Conservation (phyloP, 768 basidiomycete genomes). For the Auriscalpium vulgare region DNA sequence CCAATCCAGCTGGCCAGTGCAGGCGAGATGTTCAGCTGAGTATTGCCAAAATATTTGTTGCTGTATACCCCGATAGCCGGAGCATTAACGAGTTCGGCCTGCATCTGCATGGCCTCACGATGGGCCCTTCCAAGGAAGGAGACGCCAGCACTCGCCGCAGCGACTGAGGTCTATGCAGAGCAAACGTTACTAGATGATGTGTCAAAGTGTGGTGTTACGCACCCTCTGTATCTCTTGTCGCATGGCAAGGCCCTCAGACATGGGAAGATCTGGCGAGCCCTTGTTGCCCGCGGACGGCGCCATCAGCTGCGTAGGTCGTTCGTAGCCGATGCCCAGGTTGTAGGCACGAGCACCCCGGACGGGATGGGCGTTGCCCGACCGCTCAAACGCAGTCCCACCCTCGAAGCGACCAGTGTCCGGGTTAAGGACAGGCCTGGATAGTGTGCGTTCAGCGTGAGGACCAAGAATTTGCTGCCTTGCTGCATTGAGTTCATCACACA, state of each 20-base stretch:
- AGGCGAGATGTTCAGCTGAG: neutral
- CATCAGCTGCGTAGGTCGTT: neutral
- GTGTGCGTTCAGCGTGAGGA: too few species aligned
- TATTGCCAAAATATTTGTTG: neutral
- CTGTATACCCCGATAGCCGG: neutral
- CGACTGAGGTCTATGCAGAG: neutral
- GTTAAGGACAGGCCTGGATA: too few species aligned
- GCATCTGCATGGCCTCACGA: neutral
- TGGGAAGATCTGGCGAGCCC: neutral
- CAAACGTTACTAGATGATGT: neutral
- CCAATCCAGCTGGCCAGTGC: neutral
- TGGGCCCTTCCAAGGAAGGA: neutral
- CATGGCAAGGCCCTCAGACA: neutral
- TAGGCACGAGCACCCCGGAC: neutral
- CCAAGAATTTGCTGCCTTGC: too few species aligned
- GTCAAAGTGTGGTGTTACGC: neutral
- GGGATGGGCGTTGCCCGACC: neutral
- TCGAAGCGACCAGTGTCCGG: neutral
- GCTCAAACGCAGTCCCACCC: neutral
- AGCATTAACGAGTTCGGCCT: neutral
- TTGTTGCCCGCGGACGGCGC: neutral
- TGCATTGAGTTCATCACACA: too few species aligned
- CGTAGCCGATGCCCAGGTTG: neutral
- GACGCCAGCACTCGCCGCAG: neutral
- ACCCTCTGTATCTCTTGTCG: neutral